A percentile compares a stretch with the other conserved stretches of the same genome.
phyloP scores from a whole-genome alignment of 495 filamentous ascomycete genomes.

The Annulohypoxylon maeteangense region DNA sequence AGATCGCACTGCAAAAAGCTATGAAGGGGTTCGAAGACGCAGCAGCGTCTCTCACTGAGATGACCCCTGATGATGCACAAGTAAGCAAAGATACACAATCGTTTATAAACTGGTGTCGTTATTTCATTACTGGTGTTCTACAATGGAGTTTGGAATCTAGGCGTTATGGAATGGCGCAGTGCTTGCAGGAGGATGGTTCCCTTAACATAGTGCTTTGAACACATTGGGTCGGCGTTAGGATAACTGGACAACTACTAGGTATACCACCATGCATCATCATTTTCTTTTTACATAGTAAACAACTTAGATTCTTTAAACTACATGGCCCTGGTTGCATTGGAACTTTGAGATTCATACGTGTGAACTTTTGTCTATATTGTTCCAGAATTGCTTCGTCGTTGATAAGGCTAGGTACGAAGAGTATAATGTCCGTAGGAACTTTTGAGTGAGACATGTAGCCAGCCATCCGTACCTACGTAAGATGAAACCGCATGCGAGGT shows the following conservation, averaged over 20 bases:
- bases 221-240: neutral
- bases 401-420: neutral
- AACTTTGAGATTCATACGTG: neutral
- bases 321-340: neutral
- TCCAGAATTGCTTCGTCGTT: neutral
- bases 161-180: slow-evolving; percentile 47
- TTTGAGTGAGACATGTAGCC: neutral
- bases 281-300: slow-evolving; percentile 4
- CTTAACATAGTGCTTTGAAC: slow-evolving; percentile 39
- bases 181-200: slow-evolving; percentile 37
- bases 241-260: neutral
- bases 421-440: neutral
- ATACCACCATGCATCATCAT: slow-evolving; percentile 3
- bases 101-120: slow-evolving; percentile 44
- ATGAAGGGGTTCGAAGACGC: slow-evolving; percentile 43
- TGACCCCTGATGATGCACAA: slow-evolving; percentile 20
- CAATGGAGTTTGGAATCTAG: slow-evolving; percentile 46
- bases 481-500: neutral
- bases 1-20: slow-evolving; percentile 16
- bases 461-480: neutral
- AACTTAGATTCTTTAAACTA: neutral
- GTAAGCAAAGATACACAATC: slow-evolving; percentile 35
- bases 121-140: slow-evolving; percentile 45
- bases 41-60: slow-evolving; percentile 19
- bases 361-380: neutral